phyloP scores from a whole-genome alignment of 2,329 filamentous ascomycete genomes.

The Aureobasidium musti region DNA sequence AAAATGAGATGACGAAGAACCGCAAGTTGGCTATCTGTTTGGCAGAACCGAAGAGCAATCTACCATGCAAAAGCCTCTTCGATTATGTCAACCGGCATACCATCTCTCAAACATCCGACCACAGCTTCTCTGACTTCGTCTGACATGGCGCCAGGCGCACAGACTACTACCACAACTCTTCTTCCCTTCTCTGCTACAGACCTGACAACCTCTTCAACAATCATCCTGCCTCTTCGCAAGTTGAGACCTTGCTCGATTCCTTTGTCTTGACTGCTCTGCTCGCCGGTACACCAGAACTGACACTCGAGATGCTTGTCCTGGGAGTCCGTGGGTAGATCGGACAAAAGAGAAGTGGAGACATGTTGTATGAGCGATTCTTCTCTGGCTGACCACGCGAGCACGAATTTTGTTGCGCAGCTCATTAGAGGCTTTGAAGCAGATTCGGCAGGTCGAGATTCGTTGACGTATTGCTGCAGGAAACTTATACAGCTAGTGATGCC shows the following conservation, averaged over 20 bases:
- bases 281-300: constrained; percentile 10
- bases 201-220: constrained; percentile 20
- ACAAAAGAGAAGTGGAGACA: constrained; percentile 43
- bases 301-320: constrained; percentile 29
- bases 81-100: constrained; percentile 31
- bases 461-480: constrained; percentile 10
- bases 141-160: constrained; percentile 47
- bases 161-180: constrained; percentile 46
- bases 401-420: background rate
- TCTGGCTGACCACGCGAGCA: constrained; percentile 11
- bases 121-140: constrained; percentile 46
- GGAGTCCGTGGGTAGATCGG: constrained; percentile 26
- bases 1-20: background rate
- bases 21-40: no score
- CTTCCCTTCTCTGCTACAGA: constrained; percentile 40
- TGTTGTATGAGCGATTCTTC: constrained; percentile 32
- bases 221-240: constrained; percentile 10
- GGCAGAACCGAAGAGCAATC: no score
- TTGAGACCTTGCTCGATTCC: constrained; percentile 40
- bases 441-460: background rate
- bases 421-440: background rate
- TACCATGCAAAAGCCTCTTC: constrained; percentile 35
- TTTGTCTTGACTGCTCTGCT: constrained; percentile 36
- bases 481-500: constrained; percentile 48
- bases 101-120: constrained; percentile 30